phyloP scores from a whole-genome alignment of 805 yeast species.

The Saccharomyces eubayanus region DNA sequence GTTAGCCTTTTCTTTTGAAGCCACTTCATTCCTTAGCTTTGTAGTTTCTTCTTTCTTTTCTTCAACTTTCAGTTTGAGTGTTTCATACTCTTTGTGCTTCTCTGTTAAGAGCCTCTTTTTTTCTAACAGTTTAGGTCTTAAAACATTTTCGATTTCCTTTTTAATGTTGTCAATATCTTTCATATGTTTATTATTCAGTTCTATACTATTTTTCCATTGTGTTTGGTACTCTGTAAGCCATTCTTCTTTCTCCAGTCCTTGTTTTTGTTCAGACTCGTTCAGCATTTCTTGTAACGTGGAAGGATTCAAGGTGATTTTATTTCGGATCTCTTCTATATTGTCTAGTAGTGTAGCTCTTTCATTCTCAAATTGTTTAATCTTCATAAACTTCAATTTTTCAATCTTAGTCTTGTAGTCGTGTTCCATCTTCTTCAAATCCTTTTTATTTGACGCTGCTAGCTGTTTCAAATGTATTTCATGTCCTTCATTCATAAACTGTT shows the following conservation, averaged over 20 bases:
- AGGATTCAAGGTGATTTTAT: constrained; percentile 19
- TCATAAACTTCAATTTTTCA: constrained; percentile 32
- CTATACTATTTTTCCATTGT: constrained; percentile 25
- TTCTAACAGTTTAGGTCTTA: constrained; percentile 10
- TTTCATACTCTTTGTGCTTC: constrained; percentile 12
- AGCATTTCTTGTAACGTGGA: constrained; percentile 10
- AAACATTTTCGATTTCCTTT: constrained; percentile 6
- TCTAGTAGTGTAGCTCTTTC: constrained; percentile 23
- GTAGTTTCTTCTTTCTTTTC: constrained; percentile 19
- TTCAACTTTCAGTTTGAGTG: constrained; percentile 17
- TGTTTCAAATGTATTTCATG: constrained; percentile 31
- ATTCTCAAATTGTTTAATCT: constrained; percentile 27
- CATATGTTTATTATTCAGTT: constrained; percentile 20
- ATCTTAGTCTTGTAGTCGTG: constrained; percentile 32
- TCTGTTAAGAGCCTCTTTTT: constrained; percentile 6
- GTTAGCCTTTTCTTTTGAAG: constrained; percentile 5
- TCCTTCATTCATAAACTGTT: constrained; percentile 19
- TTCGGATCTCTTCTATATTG: constrained; percentile 28
- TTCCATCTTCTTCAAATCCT: constrained; percentile 30
- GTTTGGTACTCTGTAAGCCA: constrained; percentile 23
- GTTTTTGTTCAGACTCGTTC: constrained; percentile 13
- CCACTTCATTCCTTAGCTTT: constrained; percentile 24
- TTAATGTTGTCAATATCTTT: constrained; percentile 21
- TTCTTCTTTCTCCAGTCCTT: constrained; percentile 14
- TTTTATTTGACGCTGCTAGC: constrained; percentile 31